phyloP scores from a whole-genome alignment of 495 filamentous ascomycete genomes.

The Bacidia gigantensis region DNA sequence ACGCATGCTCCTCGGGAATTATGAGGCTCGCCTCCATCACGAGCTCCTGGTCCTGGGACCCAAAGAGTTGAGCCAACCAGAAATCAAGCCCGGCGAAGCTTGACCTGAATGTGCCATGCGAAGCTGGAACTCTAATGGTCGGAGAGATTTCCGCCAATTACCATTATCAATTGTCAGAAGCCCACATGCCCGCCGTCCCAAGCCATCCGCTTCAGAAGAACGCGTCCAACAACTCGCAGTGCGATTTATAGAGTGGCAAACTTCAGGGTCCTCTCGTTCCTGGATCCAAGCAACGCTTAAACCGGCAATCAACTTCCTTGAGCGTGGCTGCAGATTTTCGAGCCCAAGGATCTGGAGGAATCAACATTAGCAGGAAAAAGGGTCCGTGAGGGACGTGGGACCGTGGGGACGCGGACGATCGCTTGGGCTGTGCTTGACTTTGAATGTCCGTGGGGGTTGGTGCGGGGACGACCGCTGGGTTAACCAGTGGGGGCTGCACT shows the following conservation, averaged over 20 bases:
- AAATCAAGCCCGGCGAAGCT: background rate
- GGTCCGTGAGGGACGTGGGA: background rate
- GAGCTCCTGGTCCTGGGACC: background rate
- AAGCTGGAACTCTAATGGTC: background rate
- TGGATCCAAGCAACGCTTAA: background rate
- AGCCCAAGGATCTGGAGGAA: slow-evolving; percentile 1
- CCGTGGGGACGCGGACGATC: background rate
- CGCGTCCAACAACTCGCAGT: background rate
- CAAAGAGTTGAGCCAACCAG: background rate
- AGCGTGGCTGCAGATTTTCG: background rate
- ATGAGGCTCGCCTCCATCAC: slow-evolving; percentile 4
- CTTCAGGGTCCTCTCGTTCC: background rate
- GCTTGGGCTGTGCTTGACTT: background rate
- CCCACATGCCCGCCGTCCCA: background rate
- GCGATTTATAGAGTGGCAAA: background rate
- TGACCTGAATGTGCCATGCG: background rate
- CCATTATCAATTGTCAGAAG: background rate
- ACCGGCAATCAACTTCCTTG: background rate
- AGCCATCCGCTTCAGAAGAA: background rate
- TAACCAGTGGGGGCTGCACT: background rate
- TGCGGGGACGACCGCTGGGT: background rate
- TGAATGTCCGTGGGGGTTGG: background rate
- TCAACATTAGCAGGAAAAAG: too few relatives aligned
- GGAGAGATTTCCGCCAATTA: slow-evolving; percentile 5
- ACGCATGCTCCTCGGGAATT: background rate